Conservation (phyloP, 371 early-diverging fungal species). For the Mucor indicus region DNA sequence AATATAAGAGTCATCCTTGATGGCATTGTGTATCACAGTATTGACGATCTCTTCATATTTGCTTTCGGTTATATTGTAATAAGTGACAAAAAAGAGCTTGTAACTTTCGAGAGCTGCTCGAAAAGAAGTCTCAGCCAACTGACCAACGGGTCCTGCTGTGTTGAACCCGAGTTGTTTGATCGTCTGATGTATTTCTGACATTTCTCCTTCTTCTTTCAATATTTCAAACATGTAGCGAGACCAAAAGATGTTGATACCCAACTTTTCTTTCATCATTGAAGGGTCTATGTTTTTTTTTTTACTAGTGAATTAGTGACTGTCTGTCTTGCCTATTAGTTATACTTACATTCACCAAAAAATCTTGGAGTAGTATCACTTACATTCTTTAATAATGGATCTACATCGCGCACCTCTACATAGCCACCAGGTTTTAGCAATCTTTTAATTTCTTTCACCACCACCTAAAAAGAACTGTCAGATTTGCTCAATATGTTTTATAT, state of each 20-base stretch:
- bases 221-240: conserved; percentile 16
- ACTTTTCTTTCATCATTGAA: conserved; percentile 12
- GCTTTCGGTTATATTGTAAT: neutral
- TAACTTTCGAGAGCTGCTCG: conserved; percentile 15
- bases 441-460: conserved; percentile 21
- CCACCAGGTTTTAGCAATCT: conserved; percentile 59
- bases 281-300: conserved; percentile 12
- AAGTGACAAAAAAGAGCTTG: conserved; percentile 5
- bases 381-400: conserved; percentile 43
- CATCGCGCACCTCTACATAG: conserved; percentile 52
- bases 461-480: too few relatives aligned
- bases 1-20: conserved; percentile 23
- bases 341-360: conserved; percentile 25
- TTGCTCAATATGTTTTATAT: too few relatives aligned
- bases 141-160: conserved; percentile 13
- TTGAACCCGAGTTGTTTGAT: conserved; percentile 16
- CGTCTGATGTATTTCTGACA: conserved; percentile 35
- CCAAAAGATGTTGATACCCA: conserved; percentile 29
- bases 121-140: conserved; percentile 10
- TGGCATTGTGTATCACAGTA: conserved; percentile 14
- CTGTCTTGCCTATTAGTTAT: neutral
- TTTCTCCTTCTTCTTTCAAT: conserved; percentile 11
- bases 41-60: conserved; percentile 2
- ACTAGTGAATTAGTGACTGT: neutral
- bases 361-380: conserved; percentile 37